Conservation (phyloP, 352 stramenopile genomes). For the Phytophthora capsici region DNA sequence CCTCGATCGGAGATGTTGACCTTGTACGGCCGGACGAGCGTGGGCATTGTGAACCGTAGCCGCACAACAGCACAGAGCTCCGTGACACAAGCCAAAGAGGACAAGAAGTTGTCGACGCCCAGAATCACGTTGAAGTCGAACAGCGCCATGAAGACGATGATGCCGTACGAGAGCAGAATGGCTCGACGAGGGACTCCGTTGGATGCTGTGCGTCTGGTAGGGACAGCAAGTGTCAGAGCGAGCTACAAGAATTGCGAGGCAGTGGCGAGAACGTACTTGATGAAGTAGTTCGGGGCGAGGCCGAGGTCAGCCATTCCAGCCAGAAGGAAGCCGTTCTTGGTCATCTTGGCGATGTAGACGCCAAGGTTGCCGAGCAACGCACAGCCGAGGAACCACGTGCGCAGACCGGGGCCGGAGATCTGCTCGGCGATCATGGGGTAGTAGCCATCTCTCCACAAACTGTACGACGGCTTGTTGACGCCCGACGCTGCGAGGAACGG, state of each 20-base stretch:
- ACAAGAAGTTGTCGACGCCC: constrained; percentile 95
- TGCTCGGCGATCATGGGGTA: constrained; percentile 89
- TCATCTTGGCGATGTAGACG: constrained; percentile 95
- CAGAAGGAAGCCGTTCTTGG: constrained; percentile 93
- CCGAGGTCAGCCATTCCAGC: constrained; percentile 89
- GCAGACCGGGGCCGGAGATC: constrained; percentile 87
- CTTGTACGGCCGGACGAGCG: constrained; percentile 82
- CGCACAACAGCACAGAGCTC: constrained; percentile 92
- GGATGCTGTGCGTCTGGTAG: constrained; percentile 51
- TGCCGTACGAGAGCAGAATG: constrained; percentile 87
- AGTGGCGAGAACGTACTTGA: constrained; percentile 56
- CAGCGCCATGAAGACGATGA: constrained; percentile 89
- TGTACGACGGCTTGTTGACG: constrained; percentile 80
- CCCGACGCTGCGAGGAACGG: constrained; percentile 91
- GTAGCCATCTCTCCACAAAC: constrained; percentile 92
- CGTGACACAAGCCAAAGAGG: constrained; percentile 88
- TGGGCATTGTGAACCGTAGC: constrained; percentile 79
- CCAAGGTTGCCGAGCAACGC: constrained; percentile 92
- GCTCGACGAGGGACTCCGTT: constrained; percentile 64
- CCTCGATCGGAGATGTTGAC: constrained; percentile 64
- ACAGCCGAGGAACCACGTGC: constrained; percentile 90
- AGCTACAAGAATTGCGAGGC: constrained; percentile 7
- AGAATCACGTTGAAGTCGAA: constrained; percentile 91
- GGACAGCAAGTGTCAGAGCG: constrained; percentile 23
- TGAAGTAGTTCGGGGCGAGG: constrained; percentile 88